These are phyloP conservation scores for Lactifluus subvellereus DNA, from an alignment of 768 basidiomycete genomes.

Conservation along the genomic window DNA sequence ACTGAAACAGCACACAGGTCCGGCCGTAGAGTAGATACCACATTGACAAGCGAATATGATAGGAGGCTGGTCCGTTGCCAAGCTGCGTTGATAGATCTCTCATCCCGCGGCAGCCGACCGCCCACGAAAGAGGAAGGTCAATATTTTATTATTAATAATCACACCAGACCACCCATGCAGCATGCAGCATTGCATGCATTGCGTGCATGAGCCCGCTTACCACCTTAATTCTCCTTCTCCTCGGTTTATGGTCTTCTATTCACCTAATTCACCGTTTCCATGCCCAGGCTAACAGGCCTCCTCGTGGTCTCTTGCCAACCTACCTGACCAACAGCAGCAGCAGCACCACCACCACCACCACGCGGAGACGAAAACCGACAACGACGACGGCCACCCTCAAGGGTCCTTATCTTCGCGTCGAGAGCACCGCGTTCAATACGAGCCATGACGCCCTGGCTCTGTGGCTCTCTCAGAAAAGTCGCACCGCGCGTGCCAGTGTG, in stretches of 20 bases:
- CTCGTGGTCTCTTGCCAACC: not conserved
- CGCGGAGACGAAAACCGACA: not conserved
- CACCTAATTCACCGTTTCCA: slow-evolving; percentile 4
- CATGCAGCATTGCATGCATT: too few relatives aligned
- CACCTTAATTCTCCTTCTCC: not conserved
- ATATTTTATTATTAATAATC: too few relatives aligned
- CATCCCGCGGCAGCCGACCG: too few relatives aligned
- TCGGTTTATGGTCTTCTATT: slow-evolving; percentile 7
- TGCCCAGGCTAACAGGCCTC: not conserved
- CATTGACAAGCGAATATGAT: too few relatives aligned
- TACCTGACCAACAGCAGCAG: not conserved
- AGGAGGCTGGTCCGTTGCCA: too few relatives aligned
- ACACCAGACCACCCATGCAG: too few relatives aligned
- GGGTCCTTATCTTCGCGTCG: slow-evolving; percentile 12
- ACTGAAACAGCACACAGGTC: too few relatives aligned
- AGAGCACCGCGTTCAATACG: slow-evolving; percentile 21
- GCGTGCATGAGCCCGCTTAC: slow-evolving; percentile 12
- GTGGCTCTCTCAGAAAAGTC: not conserved
- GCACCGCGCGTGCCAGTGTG: slow-evolving; percentile 18
- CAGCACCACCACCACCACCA: not conserved
- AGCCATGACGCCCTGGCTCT: slow-evolving; percentile 8
- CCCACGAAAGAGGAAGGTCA: too few relatives aligned
- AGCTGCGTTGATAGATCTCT: too few relatives aligned
- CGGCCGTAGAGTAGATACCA: too few relatives aligned
- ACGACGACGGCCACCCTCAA: slow-evolving; percentile 9